Conservation (phyloP, 305 asterid species). For the Rubia peregrina region DNA sequence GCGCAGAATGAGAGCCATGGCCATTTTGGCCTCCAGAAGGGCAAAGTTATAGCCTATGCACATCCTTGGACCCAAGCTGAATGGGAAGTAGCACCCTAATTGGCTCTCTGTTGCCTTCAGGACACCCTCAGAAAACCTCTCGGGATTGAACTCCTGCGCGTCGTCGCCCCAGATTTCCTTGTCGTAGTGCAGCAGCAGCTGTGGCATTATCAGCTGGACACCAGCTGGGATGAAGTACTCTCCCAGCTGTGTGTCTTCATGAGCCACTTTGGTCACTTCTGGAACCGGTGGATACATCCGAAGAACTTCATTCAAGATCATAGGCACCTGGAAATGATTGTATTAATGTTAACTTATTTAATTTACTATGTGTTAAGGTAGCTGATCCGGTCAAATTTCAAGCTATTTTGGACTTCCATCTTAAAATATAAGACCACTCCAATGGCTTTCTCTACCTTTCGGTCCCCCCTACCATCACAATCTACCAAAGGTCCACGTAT, state of each 20-base stretch:
- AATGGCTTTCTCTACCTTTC: too few relatives aligned
- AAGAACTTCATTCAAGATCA: constrained; percentile 3
- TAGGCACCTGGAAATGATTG: not conserved
- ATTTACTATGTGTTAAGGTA: too few relatives aligned
- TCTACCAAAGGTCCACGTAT: too few relatives aligned
- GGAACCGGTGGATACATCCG: constrained; percentile 7
- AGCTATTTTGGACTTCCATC: too few relatives aligned
- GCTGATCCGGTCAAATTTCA: too few relatives aligned
- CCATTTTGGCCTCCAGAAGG: constrained; percentile 9
- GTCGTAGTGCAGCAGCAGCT: constrained; percentile 7
- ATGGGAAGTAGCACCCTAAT: constrained; percentile 8
- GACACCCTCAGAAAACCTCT: constrained; percentile 2
- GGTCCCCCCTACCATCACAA: too few relatives aligned
- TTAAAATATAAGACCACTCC: too few relatives aligned
- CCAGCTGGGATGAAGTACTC: constrained; percentile 7
- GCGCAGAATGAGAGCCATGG: not conserved
- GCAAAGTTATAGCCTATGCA: constrained; percentile 9
- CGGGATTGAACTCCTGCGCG: constrained; percentile 1
- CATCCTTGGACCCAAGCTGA: constrained; percentile 10
- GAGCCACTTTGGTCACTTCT: constrained; percentile 7
- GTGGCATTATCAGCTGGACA: constrained; percentile 6
- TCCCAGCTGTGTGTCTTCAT: constrained; percentile 5
- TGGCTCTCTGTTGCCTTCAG: constrained; percentile 2
- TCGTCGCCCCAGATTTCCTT: constrained; percentile 5
- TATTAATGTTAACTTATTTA: too few relatives aligned